phyloP scores from a whole-genome alignment of 495 filamentous ascomycete species.

The Melanomma pulvis-pyrius region DNA sequence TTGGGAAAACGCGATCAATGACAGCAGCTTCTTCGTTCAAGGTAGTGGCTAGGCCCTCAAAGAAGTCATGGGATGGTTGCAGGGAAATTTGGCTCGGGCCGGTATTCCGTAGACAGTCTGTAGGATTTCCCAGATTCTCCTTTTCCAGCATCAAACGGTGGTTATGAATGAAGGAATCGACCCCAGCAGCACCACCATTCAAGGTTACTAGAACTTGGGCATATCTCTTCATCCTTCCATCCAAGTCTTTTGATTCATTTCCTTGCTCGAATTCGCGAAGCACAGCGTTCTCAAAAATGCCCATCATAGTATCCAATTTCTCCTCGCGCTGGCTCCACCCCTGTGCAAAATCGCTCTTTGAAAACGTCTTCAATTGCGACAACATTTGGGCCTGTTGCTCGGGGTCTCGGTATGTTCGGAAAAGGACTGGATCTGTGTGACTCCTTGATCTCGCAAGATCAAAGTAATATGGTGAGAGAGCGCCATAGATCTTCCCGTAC shows the following conservation, averaged over 20 bases:
- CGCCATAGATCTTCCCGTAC: constrained; percentile 87
- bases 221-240: constrained; percentile 85
- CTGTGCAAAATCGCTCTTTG: constrained; percentile 74
- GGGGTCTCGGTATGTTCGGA: constrained; percentile 82
- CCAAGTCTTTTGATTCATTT: constrained; percentile 85
- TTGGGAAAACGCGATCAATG: constrained; percentile 84
- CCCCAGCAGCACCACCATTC: constrained; percentile 76
- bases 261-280: constrained; percentile 87
- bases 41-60: constrained; percentile 67
- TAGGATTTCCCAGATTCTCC: constrained; percentile 70
- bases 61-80: constrained; percentile 79
- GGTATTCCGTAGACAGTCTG: constrained; percentile 73
- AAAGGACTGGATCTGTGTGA: constrained; percentile 81
- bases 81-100: constrained; percentile 64
- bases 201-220: constrained; percentile 79
- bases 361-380: constrained; percentile 74
- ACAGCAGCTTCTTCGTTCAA: constrained; percentile 83
- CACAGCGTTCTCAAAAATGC: constrained; percentile 88
- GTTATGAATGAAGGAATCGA: constrained; percentile 85
- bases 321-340: constrained; percentile 72
- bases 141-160: constrained; percentile 78
- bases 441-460: constrained; percentile 72
- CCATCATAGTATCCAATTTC: constrained; percentile 71
- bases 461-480: constrained; percentile 83
- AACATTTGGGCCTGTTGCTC: constrained; percentile 88